Conservation (phyloP, 208 protist genomes). For the Trypanosomatidae sp. region DNA sequence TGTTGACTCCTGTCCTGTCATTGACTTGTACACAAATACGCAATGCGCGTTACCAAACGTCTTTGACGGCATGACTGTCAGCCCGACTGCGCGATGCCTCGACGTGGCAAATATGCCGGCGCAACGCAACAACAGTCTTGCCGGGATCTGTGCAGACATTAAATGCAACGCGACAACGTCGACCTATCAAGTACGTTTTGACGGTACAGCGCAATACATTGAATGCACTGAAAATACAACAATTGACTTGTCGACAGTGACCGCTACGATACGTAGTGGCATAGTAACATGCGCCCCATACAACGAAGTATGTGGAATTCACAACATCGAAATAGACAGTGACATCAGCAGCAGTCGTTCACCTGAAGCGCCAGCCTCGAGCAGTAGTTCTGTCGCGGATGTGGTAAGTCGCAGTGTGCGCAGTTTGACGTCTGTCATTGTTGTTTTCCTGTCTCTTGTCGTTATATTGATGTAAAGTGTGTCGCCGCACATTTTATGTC, state of each 20-base stretch:
- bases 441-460: too few relatives aligned
- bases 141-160: constrained; percentile 9
- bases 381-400: too few relatives aligned
- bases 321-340: too few relatives aligned
- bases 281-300: constrained; percentile 18
- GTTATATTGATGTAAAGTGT: too few relatives aligned
- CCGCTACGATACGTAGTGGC: constrained; percentile 4
- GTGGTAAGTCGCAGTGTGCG: too few relatives aligned
- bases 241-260: constrained; percentile 1
- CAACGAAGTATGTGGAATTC: constrained; percentile 30
- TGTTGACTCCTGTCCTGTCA: constrained; percentile 33
- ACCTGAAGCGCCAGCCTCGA: too few relatives aligned
- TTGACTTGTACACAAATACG: constrained; percentile 6
- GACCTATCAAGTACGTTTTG: constrained; percentile 5
- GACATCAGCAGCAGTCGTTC: too few relatives aligned
- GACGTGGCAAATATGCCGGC: background rate
- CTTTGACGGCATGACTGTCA: too few relatives aligned
- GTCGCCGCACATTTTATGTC: too few relatives aligned
- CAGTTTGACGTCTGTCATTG: too few relatives aligned
- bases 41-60: constrained; percentile 7
- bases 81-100: constrained; percentile 1
- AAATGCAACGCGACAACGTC: constrained; percentile 1
- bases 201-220: background rate
- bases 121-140: too few relatives aligned
- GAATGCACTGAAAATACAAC: constrained; percentile 1